Conservation (phyloP, 2,329 filamentous ascomycete genomes). For the Trichophyton benhamiae region DNA sequence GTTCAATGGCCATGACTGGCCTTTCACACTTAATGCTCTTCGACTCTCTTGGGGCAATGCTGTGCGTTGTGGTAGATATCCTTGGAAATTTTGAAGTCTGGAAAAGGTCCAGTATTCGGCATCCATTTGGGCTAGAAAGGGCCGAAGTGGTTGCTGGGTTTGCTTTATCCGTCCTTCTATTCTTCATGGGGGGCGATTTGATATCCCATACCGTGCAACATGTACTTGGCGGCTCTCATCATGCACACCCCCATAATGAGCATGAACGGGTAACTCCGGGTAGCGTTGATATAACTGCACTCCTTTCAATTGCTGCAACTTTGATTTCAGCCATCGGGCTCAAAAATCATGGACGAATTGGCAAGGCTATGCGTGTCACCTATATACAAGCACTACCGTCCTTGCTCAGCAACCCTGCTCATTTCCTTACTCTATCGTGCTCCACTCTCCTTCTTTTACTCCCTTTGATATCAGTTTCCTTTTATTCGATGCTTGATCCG, state of each 20-base stretch:
- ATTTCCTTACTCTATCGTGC: conserved; percentile 85
- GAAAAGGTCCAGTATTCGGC: conserved; percentile 80
- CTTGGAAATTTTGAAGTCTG: conserved; percentile 96
- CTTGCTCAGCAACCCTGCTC: conserved; percentile 85
- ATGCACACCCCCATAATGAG: conserved; percentile 60
- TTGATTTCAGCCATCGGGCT: conserved; percentile 76
- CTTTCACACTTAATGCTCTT: conserved; percentile 90
- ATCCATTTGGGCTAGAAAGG: conserved; percentile 85
- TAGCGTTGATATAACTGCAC: conserved; percentile 67
- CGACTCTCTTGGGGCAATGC: conserved; percentile 79
- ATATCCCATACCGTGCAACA: conserved; percentile 91
- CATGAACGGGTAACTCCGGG: conserved; percentile 59
- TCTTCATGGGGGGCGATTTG: conserved; percentile 96
- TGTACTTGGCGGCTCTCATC: conserved; percentile 64
- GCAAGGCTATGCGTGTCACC: conserved; percentile 76
- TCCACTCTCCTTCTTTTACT: conserved; percentile 68
- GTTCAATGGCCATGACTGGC: conserved; percentile 80
- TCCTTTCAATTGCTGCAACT: conserved; percentile 71
- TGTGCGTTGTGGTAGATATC: conserved; percentile 87
- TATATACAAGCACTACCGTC: conserved; percentile 71
- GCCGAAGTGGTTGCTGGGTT: conserved; percentile 91
- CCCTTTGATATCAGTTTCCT: conserved; percentile 66
- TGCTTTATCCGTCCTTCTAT: conserved; percentile 84
- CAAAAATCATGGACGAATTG: conserved; percentile 83
- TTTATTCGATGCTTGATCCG: conserved; percentile 73